Conservation (phyloP, 225 moss, liverwort and hornwort species). For the Asterella californica region DNA sequence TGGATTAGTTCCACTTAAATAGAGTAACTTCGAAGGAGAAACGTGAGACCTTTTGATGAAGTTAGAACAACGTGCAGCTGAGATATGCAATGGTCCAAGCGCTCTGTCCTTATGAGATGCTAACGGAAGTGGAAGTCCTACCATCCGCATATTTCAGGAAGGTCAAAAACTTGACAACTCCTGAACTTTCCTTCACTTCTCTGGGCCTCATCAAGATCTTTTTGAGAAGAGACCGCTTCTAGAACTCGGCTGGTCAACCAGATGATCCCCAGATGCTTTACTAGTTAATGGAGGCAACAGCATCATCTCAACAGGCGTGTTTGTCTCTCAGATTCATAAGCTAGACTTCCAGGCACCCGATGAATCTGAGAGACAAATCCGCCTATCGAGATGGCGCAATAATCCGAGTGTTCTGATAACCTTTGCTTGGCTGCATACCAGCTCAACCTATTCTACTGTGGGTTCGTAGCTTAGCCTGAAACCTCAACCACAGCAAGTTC, state of each 20-base stretch:
- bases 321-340: conserved; percentile 16
- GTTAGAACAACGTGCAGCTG: neutral
- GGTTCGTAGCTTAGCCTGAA: no score
- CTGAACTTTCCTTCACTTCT: neutral
- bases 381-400: conserved; percentile 1
- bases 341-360: neutral
- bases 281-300: neutral
- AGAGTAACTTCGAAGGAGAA: neutral
- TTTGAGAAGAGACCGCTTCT: neutral
- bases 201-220: neutral
- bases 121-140: neutral
- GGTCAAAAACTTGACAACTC: neutral
- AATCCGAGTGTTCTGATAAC: no score
- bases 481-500: no score
- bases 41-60: neutral
- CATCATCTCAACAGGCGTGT: conserved; percentile 14
- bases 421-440: no score
- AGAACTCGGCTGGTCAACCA: neutral
- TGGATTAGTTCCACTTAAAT: neutral
- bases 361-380: conserved; percentile 22
- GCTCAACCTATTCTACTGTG: no score
- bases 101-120: no score
- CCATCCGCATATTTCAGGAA: neutral
- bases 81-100: no score
- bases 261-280: neutral